These are phyloP conservation scores for Boletus huronensis DNA, from an alignment of 768 basidiomycete species.

Conservation along the genomic window DNA sequence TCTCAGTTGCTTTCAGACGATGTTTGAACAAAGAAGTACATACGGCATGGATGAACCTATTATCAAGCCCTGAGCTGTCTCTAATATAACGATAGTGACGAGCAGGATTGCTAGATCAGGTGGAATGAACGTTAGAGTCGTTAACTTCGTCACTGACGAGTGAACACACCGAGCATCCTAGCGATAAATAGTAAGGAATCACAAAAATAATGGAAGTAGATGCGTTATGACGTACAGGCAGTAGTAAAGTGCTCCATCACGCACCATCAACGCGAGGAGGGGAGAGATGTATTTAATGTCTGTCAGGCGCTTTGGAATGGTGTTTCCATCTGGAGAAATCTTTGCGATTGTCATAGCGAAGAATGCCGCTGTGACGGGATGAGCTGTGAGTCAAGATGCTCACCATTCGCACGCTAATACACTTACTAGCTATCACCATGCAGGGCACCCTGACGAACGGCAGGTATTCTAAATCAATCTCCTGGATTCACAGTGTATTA, in stretches of 20 bases:
- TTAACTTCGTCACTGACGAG: neutral
- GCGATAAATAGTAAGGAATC: neutral
- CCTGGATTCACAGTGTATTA: neutral
- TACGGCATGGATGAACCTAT: neutral
- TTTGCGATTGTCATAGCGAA: conserved; percentile 2
- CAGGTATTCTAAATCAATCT: neutral
- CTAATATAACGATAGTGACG: neutral
- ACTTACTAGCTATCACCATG: conserved; percentile 7
- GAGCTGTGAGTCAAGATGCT: neutral
- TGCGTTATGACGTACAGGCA: neutral
- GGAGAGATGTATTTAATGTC: neutral
- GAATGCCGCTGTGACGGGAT: neutral
- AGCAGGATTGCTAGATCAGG: neutral
- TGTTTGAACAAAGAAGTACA: neutral
- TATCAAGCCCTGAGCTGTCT: neutral
- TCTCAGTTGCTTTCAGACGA: neutral
- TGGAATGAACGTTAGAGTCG: neutral
- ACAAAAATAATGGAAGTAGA: neutral
- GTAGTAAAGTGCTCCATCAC: conserved; percentile 4
- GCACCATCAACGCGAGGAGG: conserved; percentile 1
- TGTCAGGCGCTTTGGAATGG: neutral
- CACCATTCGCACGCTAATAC: neutral
- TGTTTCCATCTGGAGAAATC: neutral
- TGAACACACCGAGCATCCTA: conserved; percentile 1
- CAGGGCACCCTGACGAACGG: neutral